phyloP scores from a whole-genome alignment of 169 alveolate species.

The Eimeria falciformis region DNA sequence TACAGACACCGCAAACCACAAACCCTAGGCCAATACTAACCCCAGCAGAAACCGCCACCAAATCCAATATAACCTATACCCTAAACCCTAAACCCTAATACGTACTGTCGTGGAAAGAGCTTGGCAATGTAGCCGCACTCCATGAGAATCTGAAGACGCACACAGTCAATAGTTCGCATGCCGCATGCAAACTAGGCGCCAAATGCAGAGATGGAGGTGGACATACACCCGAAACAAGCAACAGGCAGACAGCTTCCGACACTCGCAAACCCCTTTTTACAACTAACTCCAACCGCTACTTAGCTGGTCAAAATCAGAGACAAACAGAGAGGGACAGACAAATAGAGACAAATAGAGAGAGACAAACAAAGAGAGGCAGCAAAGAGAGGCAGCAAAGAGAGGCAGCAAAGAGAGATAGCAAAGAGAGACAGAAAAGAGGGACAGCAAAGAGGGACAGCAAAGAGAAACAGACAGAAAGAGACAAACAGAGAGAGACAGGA shows the following conservation, averaged over 20 bases:
- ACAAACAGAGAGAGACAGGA: background rate
- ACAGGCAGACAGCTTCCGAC: too few species aligned
- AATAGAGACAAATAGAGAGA: background rate
- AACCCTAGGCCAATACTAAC: too few species aligned
- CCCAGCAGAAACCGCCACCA: background rate
- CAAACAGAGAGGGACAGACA: background rate
- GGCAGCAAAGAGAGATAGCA: too few species aligned
- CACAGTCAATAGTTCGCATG: too few species aligned
- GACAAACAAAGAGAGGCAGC: background rate
- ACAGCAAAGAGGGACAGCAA: too few species aligned
- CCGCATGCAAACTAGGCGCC: background rate
- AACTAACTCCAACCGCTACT: too few species aligned
- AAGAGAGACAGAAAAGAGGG: too few species aligned
- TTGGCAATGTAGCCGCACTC: conserved; percentile 60
- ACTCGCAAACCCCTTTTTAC: too few species aligned
- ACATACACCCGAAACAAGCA: too few species aligned
- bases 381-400: background rate
- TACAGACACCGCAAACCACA: background rate
- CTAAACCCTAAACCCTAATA: background rate
- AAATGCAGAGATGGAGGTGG: background rate
- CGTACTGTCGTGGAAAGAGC: conserved; percentile 11
- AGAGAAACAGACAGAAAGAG: conserved; percentile 5
- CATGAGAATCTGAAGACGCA: conserved; percentile 31
- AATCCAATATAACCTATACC: background rate
- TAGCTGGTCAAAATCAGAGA: background rate